Percentiles rank a stretch among this genome's conserved stretches.
Evolutionary conservation across 805 yeast species (phyloP).

Genomic region (Lachancea sp.): DNA sequence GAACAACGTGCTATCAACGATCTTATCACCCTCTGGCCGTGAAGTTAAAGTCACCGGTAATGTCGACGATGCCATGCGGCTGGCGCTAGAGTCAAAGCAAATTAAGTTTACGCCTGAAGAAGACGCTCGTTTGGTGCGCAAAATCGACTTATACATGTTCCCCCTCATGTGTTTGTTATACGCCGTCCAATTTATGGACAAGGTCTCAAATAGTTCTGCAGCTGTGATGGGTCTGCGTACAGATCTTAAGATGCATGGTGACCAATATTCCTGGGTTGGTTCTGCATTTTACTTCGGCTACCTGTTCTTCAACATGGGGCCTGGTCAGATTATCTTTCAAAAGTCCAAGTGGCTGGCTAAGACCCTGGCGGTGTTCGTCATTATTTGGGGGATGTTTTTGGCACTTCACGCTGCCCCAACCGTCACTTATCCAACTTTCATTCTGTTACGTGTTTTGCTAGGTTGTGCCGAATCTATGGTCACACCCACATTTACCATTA

Average conservation of each 20-base stretch:
- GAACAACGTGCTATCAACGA: slow-evolving; percentile 13
- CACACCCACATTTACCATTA: slow-evolving; percentile 50
- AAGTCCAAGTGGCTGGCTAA: slow-evolving; percentile 48
- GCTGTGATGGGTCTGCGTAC: slow-evolving; percentile 45
- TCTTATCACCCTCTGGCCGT: slow-evolving; percentile 25
- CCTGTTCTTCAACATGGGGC: slow-evolving; percentile 44
- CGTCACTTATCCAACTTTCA: slow-evolving; percentile 39
- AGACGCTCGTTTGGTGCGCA: slow-evolving; percentile 37
- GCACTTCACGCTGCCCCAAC: slow-evolving; percentile 48
- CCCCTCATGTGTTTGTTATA: slow-evolving; percentile 46
- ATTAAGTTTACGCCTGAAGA: slow-evolving; percentile 30
- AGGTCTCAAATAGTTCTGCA: slow-evolving; percentile 45
- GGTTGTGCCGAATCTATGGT: slow-evolving; percentile 50
- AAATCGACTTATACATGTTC: slow-evolving; percentile 45
- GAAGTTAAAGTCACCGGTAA: slow-evolving; percentile 32
- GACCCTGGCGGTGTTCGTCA: slow-evolving; percentile 41
- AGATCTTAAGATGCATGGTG: slow-evolving; percentile 40
- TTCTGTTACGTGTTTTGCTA: slow-evolving; percentile 43
- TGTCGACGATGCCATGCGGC: slow-evolving; percentile 43
- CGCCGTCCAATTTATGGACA: slow-evolving; percentile 56
- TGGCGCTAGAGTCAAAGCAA: slow-evolving; percentile 34
- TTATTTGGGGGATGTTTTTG: slow-evolving; percentile 59
- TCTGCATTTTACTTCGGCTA: slow-evolving; percentile 62
- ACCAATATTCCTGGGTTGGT: slow-evolving; percentile 49
- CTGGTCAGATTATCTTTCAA: slow-evolving; percentile 36